Base-by-base conservation (phyloP, 2,329 filamentous ascomycete species). In the Ophiocordyceps camponoti-floridani region DNA sequence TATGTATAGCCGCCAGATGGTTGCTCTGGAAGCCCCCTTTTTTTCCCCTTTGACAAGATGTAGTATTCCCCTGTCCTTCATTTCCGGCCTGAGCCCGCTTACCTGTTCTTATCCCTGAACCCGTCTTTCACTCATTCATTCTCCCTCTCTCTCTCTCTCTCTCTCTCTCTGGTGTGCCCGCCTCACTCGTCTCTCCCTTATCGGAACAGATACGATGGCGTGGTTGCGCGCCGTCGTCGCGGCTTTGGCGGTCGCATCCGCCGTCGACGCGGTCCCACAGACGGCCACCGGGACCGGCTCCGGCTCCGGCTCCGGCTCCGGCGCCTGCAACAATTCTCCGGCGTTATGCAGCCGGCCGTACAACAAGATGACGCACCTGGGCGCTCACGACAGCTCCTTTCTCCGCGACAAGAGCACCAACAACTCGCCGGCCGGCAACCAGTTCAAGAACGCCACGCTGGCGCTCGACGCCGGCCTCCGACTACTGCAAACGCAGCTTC, bases 301-400 rank as follows among this genome's bases (percentile, higher is more conserved):
- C 42, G 16, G 4, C 30, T 11, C 4, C 45, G 42, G 6, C 44
- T 44, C 49, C 6, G 47, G 49, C 27, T 47, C 49, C 43, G 54
- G 54, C 14, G 75, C 78, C 30, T 91, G 85, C 72, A 91, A 91
- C 65, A 89, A 89, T 67, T 86, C 82, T 1, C 82, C 83, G 0
- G 64, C 69, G 40, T 72, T 91, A 38, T 91, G 85, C 67, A 66
- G 64, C 48, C 75, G 75, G 50, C 64, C 73, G 16, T 91, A 91
- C 66, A 79, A 77, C 63, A 76, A 82, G 51, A 73, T 91, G 52
- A 88, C 84, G 3, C 73, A 88, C 58, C 74, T 89, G 55, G 83
- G 83, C 19, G 82, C 81, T 16, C 84, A 88, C 63, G 73, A 87
- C 62, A 78, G 75, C 48, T 69, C 82, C 11, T 88, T 87, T 57